Percentiles rank a stretch among this genome's conserved stretches.
Conservation (phyloP, 805 yeast species). For the Hanseniaspora clermontiae region DNA sequence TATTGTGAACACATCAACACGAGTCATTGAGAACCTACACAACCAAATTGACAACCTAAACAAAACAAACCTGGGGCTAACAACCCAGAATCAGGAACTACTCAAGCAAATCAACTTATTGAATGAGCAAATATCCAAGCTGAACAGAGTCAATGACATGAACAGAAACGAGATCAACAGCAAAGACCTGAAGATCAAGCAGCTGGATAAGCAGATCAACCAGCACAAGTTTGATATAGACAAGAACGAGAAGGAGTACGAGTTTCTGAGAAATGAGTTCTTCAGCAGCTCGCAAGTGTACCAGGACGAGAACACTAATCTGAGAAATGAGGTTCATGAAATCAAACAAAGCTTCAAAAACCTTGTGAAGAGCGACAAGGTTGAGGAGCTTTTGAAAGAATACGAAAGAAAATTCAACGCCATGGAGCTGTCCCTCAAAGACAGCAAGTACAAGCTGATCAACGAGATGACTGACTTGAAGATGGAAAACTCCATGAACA, state of each 20-base stretch:
- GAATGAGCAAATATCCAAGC: slow-evolving; percentile 3
- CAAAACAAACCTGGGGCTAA: slow-evolving; percentile 27
- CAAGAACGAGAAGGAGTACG: slow-evolving; percentile 8
- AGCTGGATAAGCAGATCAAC: slow-evolving; percentile 2
- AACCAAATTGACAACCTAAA: slow-evolving; percentile 42
- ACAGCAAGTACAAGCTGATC: slow-evolving; percentile 1
- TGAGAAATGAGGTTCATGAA: not conserved
- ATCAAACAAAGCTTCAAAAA: not conserved
- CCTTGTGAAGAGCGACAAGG: not conserved
- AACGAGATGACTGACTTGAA: slow-evolving; percentile 2
- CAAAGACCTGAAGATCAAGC: slow-evolving; percentile 10
- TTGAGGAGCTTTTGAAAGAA: not conserved
- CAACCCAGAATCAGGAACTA: slow-evolving; percentile 36
- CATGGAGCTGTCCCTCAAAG: slow-evolving; percentile 4
- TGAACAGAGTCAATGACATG: slow-evolving; percentile 6
- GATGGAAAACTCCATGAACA: slow-evolving; percentile 5
- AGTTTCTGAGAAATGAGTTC: slow-evolving; percentile 9
- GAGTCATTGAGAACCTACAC: slow-evolving; percentile 35
- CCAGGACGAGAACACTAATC: not conserved
- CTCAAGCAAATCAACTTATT: slow-evolving; percentile 19
- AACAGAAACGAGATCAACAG: slow-evolving; percentile 5
- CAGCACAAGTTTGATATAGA: not conserved
- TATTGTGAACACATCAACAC: slow-evolving; percentile 19
- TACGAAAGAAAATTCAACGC: not conserved
- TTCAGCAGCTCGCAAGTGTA: not conserved